These are phyloP conservation scores for Cicer cuneatum DNA, from an alignment of 306 rosid genomes.

Conservation along the genomic window DNA sequence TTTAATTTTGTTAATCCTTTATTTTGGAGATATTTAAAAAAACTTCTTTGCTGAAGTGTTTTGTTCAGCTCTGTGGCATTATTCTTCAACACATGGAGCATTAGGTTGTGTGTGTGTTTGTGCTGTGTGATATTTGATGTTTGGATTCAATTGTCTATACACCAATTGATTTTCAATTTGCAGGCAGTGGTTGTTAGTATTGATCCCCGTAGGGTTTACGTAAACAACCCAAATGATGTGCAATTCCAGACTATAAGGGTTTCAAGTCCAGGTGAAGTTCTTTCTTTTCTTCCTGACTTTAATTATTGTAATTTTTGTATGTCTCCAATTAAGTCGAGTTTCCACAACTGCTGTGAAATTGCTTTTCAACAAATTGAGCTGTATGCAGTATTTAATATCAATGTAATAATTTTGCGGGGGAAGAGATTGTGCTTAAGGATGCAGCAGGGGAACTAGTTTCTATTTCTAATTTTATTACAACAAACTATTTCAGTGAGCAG, in stretches of 20 bases:
- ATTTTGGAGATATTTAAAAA: background rate
- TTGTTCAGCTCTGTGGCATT: background rate
- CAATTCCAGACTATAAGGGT: constrained; percentile 67
- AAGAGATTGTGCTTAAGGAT: background rate
- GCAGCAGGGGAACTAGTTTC: constrained; percentile 9
- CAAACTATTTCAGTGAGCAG: background rate
- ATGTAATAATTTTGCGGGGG: background rate
- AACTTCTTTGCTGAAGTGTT: constrained; percentile 25
- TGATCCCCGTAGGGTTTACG: constrained; percentile 89
- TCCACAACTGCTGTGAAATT: constrained; percentile 13
- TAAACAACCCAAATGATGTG: constrained; percentile 73
- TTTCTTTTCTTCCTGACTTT: background rate
- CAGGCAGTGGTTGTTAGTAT: constrained; percentile 99
- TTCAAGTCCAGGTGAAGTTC: constrained; percentile 64
- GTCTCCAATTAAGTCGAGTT: constrained; percentile 3
- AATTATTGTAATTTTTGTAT: constrained; percentile 3
- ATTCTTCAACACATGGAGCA: constrained; percentile 28
- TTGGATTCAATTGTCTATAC: constrained; percentile 1
- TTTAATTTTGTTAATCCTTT: background rate
- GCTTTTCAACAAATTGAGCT: constrained; percentile 11
- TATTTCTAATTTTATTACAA: constrained; percentile 3
- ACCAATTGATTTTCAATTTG: constrained; percentile 35
- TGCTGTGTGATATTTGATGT: constrained; percentile 11
- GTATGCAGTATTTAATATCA: background rate
- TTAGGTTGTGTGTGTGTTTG: background rate